Conservation (phyloP, 768 basidiomycete species). For the Hericium erinaceus region DNA sequence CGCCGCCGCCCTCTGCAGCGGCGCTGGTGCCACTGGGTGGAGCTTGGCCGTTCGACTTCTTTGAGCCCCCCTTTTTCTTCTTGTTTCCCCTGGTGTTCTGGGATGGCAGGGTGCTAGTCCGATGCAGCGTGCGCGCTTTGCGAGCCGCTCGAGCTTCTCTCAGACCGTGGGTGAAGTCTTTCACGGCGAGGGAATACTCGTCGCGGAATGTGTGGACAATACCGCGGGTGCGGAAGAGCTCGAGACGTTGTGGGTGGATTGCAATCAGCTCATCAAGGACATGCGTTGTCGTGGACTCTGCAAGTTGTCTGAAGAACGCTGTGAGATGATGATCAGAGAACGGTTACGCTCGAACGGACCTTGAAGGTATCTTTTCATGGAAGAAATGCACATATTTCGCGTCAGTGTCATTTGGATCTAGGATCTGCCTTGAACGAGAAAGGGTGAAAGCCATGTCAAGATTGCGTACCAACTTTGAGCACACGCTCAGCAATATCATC, state of each 20-base stretch:
- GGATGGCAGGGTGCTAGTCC: conserved; percentile 29
- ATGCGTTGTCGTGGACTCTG: conserved; percentile 73
- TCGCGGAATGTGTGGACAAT: conserved; percentile 87
- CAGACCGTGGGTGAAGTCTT: conserved; percentile 75
- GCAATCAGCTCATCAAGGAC: conserved; percentile 74
- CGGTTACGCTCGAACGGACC: conserved; percentile 37
- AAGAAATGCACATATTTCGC: conserved; percentile 90
- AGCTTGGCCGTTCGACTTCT: conserved; percentile 49
- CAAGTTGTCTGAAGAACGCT: conserved; percentile 53
- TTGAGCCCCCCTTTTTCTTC: conserved; percentile 31
- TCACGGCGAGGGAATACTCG: conserved; percentile 63
- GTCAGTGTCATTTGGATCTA: conserved; percentile 70
- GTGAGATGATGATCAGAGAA: conserved; percentile 10
- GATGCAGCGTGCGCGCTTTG: conserved; percentile 51
- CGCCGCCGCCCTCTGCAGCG: conserved; percentile 25
- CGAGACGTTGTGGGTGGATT: conserved; percentile 63
- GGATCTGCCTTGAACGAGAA: background rate
- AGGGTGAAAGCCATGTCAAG: background rate
- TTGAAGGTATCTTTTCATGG: conserved; percentile 90
- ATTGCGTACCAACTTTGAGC: conserved; percentile 49
- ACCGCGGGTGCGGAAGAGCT: conserved; percentile 84
- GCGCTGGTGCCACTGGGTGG: conserved; percentile 59
- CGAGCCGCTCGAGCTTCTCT: conserved; percentile 68
- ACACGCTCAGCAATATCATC: conserved; percentile 89
- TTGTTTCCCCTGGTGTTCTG: conserved; percentile 41